Conservation (phyloP, 2,329 filamentous ascomycete genomes). For the Nectriaceae sp. region DNA sequence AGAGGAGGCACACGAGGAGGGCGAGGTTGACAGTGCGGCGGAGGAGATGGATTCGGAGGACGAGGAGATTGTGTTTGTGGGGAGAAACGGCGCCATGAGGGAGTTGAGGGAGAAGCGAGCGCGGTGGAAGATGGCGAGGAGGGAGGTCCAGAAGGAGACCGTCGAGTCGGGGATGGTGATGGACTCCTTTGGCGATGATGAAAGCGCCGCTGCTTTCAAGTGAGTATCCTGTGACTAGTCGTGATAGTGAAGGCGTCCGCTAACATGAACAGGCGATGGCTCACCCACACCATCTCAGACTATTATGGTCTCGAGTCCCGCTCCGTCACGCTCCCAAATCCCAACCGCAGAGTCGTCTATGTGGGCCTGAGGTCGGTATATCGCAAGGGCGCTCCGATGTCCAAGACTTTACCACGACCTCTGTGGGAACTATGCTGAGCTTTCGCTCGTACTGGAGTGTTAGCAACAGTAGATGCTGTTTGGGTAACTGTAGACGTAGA, state of each 20-base stretch:
- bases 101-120: slow-evolving; percentile 37
- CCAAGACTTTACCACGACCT: slow-evolving; percentile 55
- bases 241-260: background rate
- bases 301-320: slow-evolving; percentile 90
- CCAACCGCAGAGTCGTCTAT: slow-evolving; percentile 78
- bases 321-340: slow-evolving; percentile 72
- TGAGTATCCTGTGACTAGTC: slow-evolving; percentile 45
- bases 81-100: slow-evolving; percentile 63
- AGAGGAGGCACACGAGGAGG: slow-evolving; percentile 12
- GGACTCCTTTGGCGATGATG: slow-evolving; percentile 75
- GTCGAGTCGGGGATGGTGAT: slow-evolving; percentile 71
- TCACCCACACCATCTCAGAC: slow-evolving; percentile 86
- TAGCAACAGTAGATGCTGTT: slow-evolving; percentile 1
- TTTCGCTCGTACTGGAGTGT: background rate
- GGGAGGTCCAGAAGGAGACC: slow-evolving; percentile 60
- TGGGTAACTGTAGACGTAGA: slow-evolving; percentile 23
- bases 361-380: slow-evolving; percentile 66
- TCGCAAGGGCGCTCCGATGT: slow-evolving; percentile 24
- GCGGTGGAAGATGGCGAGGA: slow-evolving; percentile 51
- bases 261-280: slow-evolving; percentile 69
- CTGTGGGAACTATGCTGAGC: slow-evolving; percentile 63
- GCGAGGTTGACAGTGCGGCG: slow-evolving; percentile 30
- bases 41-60: slow-evolving; percentile 57
- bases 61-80: slow-evolving; percentile 92
- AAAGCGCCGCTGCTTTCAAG: slow-evolving; percentile 78